Evolutionary conservation across 1,139 yeast genomes (phyloP), one percentile per base, ranked within the genome.

Genomic region (Hemisphaericaspora xylofermentans): DNA sequence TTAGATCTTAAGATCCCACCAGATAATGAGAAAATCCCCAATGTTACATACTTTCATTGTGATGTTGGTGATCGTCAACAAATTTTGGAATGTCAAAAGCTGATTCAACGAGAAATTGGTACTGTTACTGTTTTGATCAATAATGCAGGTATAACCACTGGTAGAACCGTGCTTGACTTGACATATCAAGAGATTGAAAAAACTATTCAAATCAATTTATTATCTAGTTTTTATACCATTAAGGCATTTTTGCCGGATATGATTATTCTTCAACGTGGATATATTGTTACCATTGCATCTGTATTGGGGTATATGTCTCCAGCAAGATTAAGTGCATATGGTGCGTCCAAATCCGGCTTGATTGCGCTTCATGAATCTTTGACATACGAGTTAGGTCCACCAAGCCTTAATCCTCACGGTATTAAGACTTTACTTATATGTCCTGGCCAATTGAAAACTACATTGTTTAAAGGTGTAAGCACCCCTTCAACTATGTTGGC

Each of bases 291-390:
- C 3, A 68, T 91, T 27, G 88, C 93, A 0, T 87, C 96, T 0
- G 88, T 88, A 0, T 67, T 91, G 42, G 97, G 96, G 0, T 82
- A 84, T 48, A 73, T 86, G 71, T 77, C 95, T 0, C 97, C 97
- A 0, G 93, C 96, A 6, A 68, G 83, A 26, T 67, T 88, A 42
- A 78, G 86, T 50, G 87, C 87, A 0, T 91, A 91, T 54, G 96
- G 96, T 0, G 96, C 97, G 0, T 78, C 95, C 7, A 91, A 91
- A 60, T 84, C 95, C 0, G 97, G 95, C 0, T 61, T 88, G 24
- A 76, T 91, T 40, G 89, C 94, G 0, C 64, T 89, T 35, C 97
- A 91, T 57, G 95, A 88, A 56, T 82, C 93, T 0, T 65, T 91
- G 31, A 80, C 88, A 0, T 79, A 80, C 49, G 95, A 87, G 56